Evolutionary conservation across 495 filamentous ascomycete species (phyloP).

Genomic region (Tricharina praecox): DNA sequence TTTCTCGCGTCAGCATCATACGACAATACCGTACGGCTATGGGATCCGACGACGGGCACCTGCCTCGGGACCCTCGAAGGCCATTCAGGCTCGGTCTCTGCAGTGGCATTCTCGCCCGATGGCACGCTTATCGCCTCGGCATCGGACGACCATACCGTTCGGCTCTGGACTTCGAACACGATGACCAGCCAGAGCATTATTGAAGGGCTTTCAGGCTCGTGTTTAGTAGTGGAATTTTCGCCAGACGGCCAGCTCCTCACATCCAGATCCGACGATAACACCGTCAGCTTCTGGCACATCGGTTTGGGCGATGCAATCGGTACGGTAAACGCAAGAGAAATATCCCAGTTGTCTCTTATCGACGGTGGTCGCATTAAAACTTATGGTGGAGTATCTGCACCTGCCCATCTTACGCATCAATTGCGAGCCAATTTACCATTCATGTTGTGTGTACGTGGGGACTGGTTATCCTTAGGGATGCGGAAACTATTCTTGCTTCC

Average conservation of each 20-base stretch:
- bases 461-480: not conserved
- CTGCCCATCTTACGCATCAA: conserved; percentile 1
- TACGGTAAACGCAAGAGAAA: not conserved
- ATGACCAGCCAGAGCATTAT: conserved; percentile 2
- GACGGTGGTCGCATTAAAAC: not conserved
- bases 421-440: conserved; percentile 2
- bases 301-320: not conserved
- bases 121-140: conserved; percentile 25
- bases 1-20: conserved; percentile 6
- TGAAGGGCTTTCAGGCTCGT: conserved; percentile 13
- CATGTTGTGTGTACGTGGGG: not conserved
- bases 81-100: conserved; percentile 57
- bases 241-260: conserved; percentile 5
- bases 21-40: conserved; percentile 21
- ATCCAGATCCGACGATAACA: conserved; percentile 19
- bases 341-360: not conserved
- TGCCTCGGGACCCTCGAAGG: not conserved
- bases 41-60: conserved; percentile 17
- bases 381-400: not conserved
- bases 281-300: conserved; percentile 22
- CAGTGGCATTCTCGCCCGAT: conserved; percentile 30
- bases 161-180: not conserved
- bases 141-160: conserved; percentile 23
- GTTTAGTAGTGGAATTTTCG: conserved; percentile 5
- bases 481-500: not conserved